Base-by-base conservation (phyloP, 768 basidiomycete genomes). In the Suillus subalutaceus region DNA sequence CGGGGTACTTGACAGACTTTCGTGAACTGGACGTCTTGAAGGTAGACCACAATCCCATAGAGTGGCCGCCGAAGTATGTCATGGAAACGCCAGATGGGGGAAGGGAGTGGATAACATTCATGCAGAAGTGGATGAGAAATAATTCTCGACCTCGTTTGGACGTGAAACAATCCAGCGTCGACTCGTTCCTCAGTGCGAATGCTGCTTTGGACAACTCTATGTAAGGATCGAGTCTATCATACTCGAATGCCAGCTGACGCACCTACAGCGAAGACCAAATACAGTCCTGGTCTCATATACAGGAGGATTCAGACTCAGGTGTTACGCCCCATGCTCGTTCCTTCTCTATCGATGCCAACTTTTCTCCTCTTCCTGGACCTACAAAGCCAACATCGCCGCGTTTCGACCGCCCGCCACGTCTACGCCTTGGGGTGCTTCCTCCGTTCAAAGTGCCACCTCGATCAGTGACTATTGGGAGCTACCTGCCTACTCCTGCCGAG, bases 41-140 rank as follows among this genome's bases (percentile, higher is more conserved):
- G 77, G 81, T 93, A 10, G 96, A 97, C 69, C 88, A 90, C 68
- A 99, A 99, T 73, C 96, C 96, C 4, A 85, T 97, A 46, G 91
- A 95, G 77, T 99, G 96, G 94, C 97, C 97, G 0, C 91, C 93
- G 8, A 84, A 81, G 67, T 65, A 80, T 58, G 79, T 91, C 16
- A 73, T 90, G 74, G 84, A 85, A 53, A 72, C 75, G 20, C 76
- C 80, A 40, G 82, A 86, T 60, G 81, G 81, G 20, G 86, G 89
- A 82, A 85, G 85, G 73, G 84, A 87, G 52, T 95, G 94, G 90
- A 87, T 97, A 62, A 79, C 79, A 46, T 79, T 79, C 63, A 72
- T 97, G 66, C 91, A 92, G 75, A 81, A 75, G 65, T 98, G 94
- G 94, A 85, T 98, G 46, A 86, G 86, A 69, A 78, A 78, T 20